phyloP scores from a whole-genome alignment of 352 stramenopile species.

The Paralagenidium karlingii region DNA sequence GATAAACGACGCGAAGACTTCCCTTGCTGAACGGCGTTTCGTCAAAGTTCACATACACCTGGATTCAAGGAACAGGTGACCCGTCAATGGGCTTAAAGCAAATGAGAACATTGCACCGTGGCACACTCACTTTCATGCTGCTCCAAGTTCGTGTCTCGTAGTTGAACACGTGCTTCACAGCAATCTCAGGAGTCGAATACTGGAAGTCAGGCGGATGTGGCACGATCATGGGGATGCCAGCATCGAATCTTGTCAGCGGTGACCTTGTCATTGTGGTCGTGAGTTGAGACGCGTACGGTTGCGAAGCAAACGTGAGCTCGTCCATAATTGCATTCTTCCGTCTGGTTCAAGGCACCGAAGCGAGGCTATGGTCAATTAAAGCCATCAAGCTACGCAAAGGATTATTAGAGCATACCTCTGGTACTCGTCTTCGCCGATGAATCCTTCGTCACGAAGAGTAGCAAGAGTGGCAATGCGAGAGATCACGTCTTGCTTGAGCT shows the following conservation, averaged over 20 bases:
- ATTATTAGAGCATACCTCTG: constrained; percentile 26
- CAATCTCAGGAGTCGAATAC: constrained; percentile 33
- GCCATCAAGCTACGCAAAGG: background rate
- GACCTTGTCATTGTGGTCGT: constrained; percentile 16
- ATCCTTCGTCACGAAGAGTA: constrained; percentile 65
- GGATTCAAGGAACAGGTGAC: constrained; percentile 1
- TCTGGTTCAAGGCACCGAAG: constrained; percentile 11
- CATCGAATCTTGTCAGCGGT: constrained; percentile 14
- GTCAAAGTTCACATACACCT: constrained; percentile 60
- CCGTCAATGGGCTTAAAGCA: background rate
- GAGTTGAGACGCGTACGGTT: constrained; percentile 13
- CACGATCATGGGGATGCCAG: constrained; percentile 62
- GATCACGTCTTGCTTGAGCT: constrained; percentile 50
- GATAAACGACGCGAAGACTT: constrained; percentile 68
- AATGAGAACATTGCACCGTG: too few species aligned
- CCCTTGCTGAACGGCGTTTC: constrained; percentile 75
- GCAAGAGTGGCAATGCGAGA: constrained; percentile 57
- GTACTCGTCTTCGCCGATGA: constrained; percentile 68
- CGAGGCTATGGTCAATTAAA: background rate
- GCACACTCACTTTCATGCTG: constrained; percentile 27
- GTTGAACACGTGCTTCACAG: constrained; percentile 72
- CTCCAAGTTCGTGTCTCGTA: constrained; percentile 63
- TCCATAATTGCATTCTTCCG: constrained; percentile 66
- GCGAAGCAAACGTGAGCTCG: constrained; percentile 43
- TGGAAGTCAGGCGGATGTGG: constrained; percentile 58